These are phyloP conservation scores for Penicillium sp. DNA, from an alignment of 2,329 filamentous ascomycete species.

Conservation along the genomic window DNA sequence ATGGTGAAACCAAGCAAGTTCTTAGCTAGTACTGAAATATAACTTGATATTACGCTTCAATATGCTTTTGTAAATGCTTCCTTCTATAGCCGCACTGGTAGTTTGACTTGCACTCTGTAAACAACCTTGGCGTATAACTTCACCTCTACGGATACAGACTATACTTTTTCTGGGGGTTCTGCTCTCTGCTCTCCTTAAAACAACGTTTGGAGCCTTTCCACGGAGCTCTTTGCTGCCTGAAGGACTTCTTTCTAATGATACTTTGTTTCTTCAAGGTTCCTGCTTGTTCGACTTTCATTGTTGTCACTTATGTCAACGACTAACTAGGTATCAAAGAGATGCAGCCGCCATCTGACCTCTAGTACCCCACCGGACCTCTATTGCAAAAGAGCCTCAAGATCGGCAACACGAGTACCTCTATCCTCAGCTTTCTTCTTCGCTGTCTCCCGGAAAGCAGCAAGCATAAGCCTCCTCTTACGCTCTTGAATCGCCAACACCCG, in stretches of 20 bases:
- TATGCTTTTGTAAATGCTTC: too few species aligned
- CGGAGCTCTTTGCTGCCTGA: background rate
- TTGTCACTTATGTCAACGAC: background rate
- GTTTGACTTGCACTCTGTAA: too few species aligned
- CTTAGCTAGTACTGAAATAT: background rate
- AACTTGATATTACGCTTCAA: too few species aligned
- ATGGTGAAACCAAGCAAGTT: background rate
- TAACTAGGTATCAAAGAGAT: background rate
- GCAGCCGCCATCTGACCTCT: background rate
- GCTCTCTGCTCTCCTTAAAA: background rate
- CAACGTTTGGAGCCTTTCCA: background rate
- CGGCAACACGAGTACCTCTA: conserved; percentile 45
- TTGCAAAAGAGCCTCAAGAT: conserved; percentile 34
- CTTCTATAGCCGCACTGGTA: too few species aligned
- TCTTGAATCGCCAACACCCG: conserved; percentile 68
- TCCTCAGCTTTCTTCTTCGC: conserved; percentile 49
- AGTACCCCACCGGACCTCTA: background rate
- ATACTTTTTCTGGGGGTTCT: background rate
- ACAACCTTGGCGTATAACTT: too few species aligned
- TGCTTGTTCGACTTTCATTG: background rate
- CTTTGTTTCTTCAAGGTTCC: background rate
- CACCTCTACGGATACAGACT: background rate
- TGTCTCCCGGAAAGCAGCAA: conserved; percentile 70
- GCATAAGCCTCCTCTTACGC: conserved; percentile 69
- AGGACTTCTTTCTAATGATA: too few species aligned